Evolutionary conservation across 2,329 filamentous ascomycete species (phyloP), one percentile per base, ranked within the genome.

Genomic region (Xylariaceae sp.): DNA sequence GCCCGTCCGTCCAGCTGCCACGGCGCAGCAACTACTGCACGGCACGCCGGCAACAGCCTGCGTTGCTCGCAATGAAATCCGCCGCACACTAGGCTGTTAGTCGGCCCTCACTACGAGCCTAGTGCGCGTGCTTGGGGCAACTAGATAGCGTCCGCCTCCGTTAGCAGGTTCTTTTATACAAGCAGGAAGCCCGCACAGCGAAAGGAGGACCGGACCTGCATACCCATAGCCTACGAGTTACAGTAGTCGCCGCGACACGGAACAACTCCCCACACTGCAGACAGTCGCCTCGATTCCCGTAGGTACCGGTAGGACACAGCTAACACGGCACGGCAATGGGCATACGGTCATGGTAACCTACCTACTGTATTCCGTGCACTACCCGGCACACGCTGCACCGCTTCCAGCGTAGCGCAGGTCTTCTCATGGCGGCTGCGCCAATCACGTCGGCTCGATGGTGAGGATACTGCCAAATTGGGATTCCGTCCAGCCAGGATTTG

Each of bases 381-480:
- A 41, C 1, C 39, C 39, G 18, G 34, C 26, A 5, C 26, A 8
- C 26, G 26, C 26, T n/a, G n/a, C n/a, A n/a, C n/a, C n/a, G n/a
- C n/a, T n/a, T n/a, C n/a, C n/a, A n/a, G n/a, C n/a, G n/a, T n/a
- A n/a, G n/a, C n/a, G n/a, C n/a, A n/a, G n/a, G n/a, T n/a, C 26
- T 48, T 54, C 48, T 49, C 52, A 22, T 51, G 13, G 37, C 46
- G 45, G 32, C 1, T 5, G 7, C 18, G 7, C 64, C 62, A 67
- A 67, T 67, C 63, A 67, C 5, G 45, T 61, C 29, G 21, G 36
- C 44, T 4, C 15, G 7, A 42, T 21, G 34, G 54, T 51, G 60
- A 53, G 53, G 53, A 59, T 51, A 64, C 61, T 63, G 51, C 58
- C 55, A 53, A 48, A 58, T 61, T 53, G 58, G 62, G 61, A 62